These are phyloP conservation scores for Ganoderma meredithae DNA, from an alignment of 1,284 basidiomycete genomes.

Conservation along the genomic window DNA sequence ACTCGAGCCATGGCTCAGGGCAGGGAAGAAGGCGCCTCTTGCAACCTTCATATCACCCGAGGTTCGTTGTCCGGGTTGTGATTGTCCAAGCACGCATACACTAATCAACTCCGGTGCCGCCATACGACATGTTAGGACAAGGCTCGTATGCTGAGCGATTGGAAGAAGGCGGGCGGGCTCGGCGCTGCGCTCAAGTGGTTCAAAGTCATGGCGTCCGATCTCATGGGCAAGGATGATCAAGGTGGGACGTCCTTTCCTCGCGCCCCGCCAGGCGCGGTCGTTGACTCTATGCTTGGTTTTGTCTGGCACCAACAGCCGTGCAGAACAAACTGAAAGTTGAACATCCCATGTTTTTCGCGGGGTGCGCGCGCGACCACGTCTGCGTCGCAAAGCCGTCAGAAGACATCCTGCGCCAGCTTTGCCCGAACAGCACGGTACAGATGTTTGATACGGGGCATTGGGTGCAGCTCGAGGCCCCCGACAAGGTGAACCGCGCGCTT, in stretches of 20 bases:
- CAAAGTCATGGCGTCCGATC: slow-evolving; percentile 35
- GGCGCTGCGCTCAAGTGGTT: slow-evolving; percentile 40
- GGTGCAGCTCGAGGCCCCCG: slow-evolving; percentile 38
- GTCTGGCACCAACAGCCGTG: slow-evolving; percentile 19
- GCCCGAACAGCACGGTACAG: slow-evolving; percentile 33
- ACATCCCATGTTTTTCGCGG: slow-evolving; percentile 37
- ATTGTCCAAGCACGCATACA: not conserved
- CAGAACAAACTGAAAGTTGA: slow-evolving; percentile 25
- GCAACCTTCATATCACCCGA: slow-evolving; percentile 34
- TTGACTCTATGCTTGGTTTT: not conserved
- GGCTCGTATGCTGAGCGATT: slow-evolving; percentile 26
- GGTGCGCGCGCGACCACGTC: slow-evolving; percentile 35
- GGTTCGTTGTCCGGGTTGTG: slow-evolving; percentile 20
- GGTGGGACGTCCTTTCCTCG: slow-evolving; percentile 24
- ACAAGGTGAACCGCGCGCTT: slow-evolving; percentile 40
- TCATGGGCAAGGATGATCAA: slow-evolving; percentile 37
- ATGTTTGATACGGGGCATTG: slow-evolving; percentile 44
- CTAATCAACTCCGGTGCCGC: not conserved
- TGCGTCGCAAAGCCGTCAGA: slow-evolving; percentile 31
- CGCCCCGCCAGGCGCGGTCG: not conserved
- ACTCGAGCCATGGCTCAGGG: slow-evolving; percentile 39
- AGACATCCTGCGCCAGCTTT: slow-evolving; percentile 28
- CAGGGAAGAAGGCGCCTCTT: slow-evolving; percentile 33
- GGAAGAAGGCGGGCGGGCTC: slow-evolving; percentile 34
- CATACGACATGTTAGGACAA: slow-evolving; percentile 23